Evolutionary conservation across 768 basidiomycete species (phyloP), one percentile per base, ranked within the genome.

Genomic region (Kwoniella pini): DNA sequence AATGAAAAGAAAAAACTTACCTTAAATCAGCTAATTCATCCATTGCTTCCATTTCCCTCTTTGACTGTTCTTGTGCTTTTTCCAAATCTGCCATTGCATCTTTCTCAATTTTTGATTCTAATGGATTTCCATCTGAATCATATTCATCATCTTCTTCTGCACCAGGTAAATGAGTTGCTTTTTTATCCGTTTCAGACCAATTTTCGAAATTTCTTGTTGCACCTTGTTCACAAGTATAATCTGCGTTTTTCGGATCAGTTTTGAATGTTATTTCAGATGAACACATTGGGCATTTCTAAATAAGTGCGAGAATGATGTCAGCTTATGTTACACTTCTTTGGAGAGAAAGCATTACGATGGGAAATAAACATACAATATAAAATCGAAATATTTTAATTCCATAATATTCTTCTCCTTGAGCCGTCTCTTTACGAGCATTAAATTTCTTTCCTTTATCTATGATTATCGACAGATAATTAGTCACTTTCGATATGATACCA

Each of bases 201-300:
- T 93, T 92, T 80, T 99, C 96, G 74, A 97, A 98, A 77, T 98
- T 99, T 4, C 96, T 86, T 3, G 90, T 92, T 27, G 96, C 96
- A 28, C 96, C 96, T 73, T 97, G 95, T 80, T 99, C 95, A 42
- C 91, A 91, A 19, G 83, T 68, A 45, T 72, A 75, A 61, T 76
- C 71, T 26, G 68, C 78, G 40, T 68, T 79, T 69, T 95, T 95
- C 19, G 95, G 95, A 76, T 99, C 95, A 0, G 96, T 99, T 79
- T 98, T 98, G 86, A 99, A 99, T 0, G 96, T 98, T 67, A 99
- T 98, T 77, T 99, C 96, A 9, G 95, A 89, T 2, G 93, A 96
- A 76, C 96, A 99, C 38, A 93, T 80, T 13, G 93, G 94, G 72
- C 95, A 82, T 77, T 79, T 95, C 77, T 78, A 56, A 11, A 36